Base-by-base conservation (phyloP, 306 rosid genomes). In the Hippophae gyantsensis region DNA sequence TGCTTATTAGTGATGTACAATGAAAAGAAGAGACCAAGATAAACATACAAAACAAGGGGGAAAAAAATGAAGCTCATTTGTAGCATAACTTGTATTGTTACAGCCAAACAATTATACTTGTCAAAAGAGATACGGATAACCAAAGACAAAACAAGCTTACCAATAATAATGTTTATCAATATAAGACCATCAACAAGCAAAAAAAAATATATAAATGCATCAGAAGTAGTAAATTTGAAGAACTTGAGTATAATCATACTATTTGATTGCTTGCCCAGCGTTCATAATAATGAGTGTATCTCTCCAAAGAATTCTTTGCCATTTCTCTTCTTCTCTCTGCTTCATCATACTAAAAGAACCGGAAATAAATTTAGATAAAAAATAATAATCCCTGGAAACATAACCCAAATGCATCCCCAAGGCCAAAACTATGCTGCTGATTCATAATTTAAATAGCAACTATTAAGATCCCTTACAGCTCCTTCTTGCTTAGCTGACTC, bases 221-320 rank as follows among this genome's bases (percentile, higher is more conserved):
- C 1, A 13, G 7, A 62, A 62, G 38, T 2, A 32, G 38, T 32
- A 32, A 32, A 32, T 32, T 32, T 2, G 38, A 32, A 32, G 5
- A 32, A 32, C 38, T 32, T 32, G 38, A 4, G 5, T 32, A 32
- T 32, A 32, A 32, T 2, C 87, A 64, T 89, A 89, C 97, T 67
- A 83, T 79, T 76, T 89, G 97, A 69, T 89, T 89, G 75, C 93
- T 89, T 56, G 97, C 97, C 97, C 97, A 89, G 60, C 97, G 87
- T 80, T 89, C 97, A 68, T 89, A 89, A 73, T 89, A 89, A 78
- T 89, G 97, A 63, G 97, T 89, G 71, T 89, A 89, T 71, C 95
- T 82, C 85, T 89, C 97, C 66, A 89, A 79, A 5, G 95, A 89
- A 67, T 89, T 89, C 79, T 89, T 89, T 12, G 97, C 97, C 97